These are phyloP conservation scores for baker's yeast (Saccharomyces cerevisiae) DNA, from an alignment of 805 yeast species.

Conservation along the genomic window DNA sequence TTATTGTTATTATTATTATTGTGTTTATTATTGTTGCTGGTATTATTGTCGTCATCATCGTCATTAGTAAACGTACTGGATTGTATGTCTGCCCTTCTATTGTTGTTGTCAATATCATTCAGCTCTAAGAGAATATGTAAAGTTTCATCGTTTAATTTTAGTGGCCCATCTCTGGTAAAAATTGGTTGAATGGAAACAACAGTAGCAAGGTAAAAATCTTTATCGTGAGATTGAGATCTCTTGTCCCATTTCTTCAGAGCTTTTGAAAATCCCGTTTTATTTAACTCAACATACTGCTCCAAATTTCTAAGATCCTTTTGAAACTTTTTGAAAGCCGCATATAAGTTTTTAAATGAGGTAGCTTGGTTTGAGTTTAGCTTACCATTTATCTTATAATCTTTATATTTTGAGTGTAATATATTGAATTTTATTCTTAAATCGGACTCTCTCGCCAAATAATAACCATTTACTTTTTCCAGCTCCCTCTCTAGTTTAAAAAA, in stretches of 20 bases:
- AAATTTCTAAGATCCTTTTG: constrained; percentile 81
- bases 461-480: constrained; percentile 88
- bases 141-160: constrained; percentile 67
- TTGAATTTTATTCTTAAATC: constrained; percentile 75
- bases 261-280: constrained; percentile 92
- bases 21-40: not conserved
- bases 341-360: constrained; percentile 70
- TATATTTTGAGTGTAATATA: constrained; percentile 63
- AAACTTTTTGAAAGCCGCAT: constrained; percentile 82
- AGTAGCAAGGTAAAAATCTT: constrained; percentile 81
- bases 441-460: constrained; percentile 84
- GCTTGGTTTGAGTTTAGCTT: constrained; percentile 51
- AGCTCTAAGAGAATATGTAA: constrained; percentile 22
- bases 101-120: constrained; percentile 15
- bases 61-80: constrained; percentile 2
- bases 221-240: constrained; percentile 87
- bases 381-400: constrained; percentile 38
- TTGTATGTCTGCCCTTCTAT: not conserved
- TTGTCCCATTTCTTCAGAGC: constrained; percentile 98
- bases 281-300: constrained; percentile 89
- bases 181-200: constrained; percentile 97
- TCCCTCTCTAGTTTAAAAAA: constrained; percentile 87
- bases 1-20: not conserved
- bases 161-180: constrained; percentile 81
- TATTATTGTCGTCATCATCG: not conserved